Conservation (phyloP, 2,329 filamentous ascomycete genomes). For the Exophiala sp. region DNA sequence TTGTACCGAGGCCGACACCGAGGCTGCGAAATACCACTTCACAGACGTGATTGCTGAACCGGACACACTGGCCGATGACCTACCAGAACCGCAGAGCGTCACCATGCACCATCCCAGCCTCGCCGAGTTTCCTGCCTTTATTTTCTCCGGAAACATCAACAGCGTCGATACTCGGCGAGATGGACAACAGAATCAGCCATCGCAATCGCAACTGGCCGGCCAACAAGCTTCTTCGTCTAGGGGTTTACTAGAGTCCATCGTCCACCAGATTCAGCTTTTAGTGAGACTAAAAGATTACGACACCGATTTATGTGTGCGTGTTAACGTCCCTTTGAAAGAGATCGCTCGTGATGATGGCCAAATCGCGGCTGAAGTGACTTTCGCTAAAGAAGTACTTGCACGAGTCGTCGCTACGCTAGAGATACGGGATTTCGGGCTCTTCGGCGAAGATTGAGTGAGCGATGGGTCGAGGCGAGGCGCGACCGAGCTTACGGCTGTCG, state of each 20-base stretch:
- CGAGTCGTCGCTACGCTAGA: slow-evolving; percentile 68
- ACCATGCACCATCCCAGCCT: slow-evolving; percentile 16
- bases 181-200: background rate
- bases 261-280: slow-evolving; percentile 70
- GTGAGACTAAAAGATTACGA: slow-evolving; percentile 69
- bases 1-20: slow-evolving; percentile 7
- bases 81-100: slow-evolving; percentile 4
- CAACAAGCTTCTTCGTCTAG: background rate
- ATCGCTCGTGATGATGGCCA: slow-evolving; percentile 63
- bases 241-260: slow-evolving; percentile 12
- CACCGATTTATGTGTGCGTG: slow-evolving; percentile 78
- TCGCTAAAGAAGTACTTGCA: slow-evolving; percentile 34
- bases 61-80: slow-evolving; percentile 21
- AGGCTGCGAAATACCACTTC: slow-evolving; percentile 44
- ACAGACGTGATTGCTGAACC: slow-evolving; percentile 42
- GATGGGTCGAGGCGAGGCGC: too few species aligned
- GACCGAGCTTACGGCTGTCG: too few species aligned
- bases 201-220: background rate
- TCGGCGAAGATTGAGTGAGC: slow-evolving; percentile 39
- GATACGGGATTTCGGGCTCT: slow-evolving; percentile 77
- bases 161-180: slow-evolving; percentile 11
- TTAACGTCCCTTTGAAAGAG: slow-evolving; percentile 83
- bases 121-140: slow-evolving; percentile 19
- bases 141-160: slow-evolving; percentile 22
- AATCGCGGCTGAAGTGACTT: slow-evolving; percentile 62